Evolutionary conservation across 148 eudicot species (phyloP).

Genomic region (Hydrangea macrophylla): DNA sequence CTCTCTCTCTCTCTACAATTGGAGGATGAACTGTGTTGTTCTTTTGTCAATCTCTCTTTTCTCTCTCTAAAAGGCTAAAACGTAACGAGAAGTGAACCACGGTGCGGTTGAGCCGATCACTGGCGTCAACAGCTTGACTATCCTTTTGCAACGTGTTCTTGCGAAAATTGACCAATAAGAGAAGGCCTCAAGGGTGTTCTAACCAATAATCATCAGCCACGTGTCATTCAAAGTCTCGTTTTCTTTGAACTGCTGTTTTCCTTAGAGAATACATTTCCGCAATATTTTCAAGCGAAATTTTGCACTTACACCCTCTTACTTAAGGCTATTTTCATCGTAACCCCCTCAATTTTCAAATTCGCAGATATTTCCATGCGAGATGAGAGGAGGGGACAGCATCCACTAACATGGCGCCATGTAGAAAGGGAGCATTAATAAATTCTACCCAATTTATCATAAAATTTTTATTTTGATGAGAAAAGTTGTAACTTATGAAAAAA

Average conservation of each 20-base stretch:
- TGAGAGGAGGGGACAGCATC: too few species aligned
- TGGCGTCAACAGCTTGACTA: not conserved
- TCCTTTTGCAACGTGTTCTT: constrained; percentile 29
- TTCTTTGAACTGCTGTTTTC: not conserved
- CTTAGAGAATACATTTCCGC: too few species aligned
- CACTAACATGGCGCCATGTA: too few species aligned
- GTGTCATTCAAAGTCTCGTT: not conserved
- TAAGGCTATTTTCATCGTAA: too few species aligned
- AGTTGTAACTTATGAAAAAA: too few species aligned
- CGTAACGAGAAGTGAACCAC: not conserved
- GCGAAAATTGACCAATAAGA: constrained; percentile 33
- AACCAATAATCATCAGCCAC: constrained; percentile 26
- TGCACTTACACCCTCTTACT: too few species aligned
- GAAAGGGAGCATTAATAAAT: too few species aligned
- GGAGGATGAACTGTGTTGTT: not conserved
- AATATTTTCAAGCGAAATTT: too few species aligned
- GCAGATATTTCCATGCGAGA: too few species aligned
- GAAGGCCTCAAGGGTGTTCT: constrained; percentile 15
- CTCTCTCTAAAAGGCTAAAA: not conserved
- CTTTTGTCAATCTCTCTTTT: not conserved
- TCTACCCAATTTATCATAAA: too few species aligned
- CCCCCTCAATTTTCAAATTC: too few species aligned
- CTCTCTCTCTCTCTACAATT: constrained; percentile 4
- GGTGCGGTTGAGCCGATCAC: not conserved
- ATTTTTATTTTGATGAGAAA: too few species aligned